Evolutionary conservation across 148 eudicot genomes (phyloP), one percentile per base, ranked within the genome.

Genomic region (Mesembryanthemum crystallinum): DNA sequence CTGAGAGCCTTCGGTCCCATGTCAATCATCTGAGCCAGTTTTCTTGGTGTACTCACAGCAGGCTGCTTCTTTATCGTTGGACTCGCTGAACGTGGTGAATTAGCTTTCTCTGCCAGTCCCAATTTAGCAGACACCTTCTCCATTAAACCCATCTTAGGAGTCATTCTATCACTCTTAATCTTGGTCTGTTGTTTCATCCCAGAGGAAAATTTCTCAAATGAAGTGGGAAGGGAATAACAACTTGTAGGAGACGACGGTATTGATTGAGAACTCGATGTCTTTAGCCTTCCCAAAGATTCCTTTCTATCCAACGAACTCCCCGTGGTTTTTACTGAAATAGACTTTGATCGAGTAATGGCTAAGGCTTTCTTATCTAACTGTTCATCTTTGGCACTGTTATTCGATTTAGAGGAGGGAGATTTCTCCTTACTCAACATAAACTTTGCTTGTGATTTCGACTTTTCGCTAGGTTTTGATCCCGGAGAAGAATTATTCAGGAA

Each of bases 181-280:
- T 89, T 93, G 0, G 80, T 82, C 59, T 93, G 98, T 74, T 89
- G 85, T 79, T 87, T 88, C 71, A 91, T 74, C 20, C 87, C 92
- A 78, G 64, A 85, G 1, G 98, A 67, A 83, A 93, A 93, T 81
- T 81, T 88, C 86, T 91, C 96, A 81, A 93, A 93, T 64, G 98
- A 78, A 86, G 83, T 82, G 0, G 96, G 94, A 75, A 93, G 76
- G 0, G 98, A 91, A 82, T 91, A 89, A 67, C 90, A 91, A 77
- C 96, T 93, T 23, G 89, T 84, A 18, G 98, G 98, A 29, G 98
- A 93, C 1, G 93, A 87, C 3, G 96, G 98, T 59, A 89, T 88
- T 1, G 96, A 88, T 52, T 84, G 87, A 11, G 93, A 92, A 60
- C 81, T 81, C 5, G 82, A 78, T 1, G 82, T 71, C 81, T 85